These are phyloP conservation scores for Trichosanthes truncata DNA, from an alignment of 306 rosid genomes.

Conservation along the genomic window DNA sequence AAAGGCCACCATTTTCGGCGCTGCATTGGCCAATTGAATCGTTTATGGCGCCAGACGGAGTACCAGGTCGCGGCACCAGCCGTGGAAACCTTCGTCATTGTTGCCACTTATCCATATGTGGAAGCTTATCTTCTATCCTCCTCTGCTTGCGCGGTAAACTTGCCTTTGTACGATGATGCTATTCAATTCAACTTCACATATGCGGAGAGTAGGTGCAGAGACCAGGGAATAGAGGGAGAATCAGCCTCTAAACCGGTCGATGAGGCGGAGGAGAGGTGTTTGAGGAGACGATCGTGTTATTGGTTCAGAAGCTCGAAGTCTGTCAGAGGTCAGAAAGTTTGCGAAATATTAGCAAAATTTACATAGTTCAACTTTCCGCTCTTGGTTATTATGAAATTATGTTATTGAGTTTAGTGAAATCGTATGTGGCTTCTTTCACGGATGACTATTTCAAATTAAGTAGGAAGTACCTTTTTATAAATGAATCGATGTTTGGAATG, in stretches of 20 bases:
- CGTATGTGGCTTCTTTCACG: not conserved
- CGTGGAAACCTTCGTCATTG: not conserved
- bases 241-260: conserved; percentile 42
- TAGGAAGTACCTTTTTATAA: not conserved
- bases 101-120: not conserved
- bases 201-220: conserved; percentile 43
- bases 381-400: not conserved
- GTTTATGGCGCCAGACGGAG: not conserved
- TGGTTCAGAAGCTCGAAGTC: not conserved
- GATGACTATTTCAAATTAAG: not conserved
- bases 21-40: not conserved
- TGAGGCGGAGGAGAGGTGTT: conserved; percentile 50
- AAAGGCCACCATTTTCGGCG: not conserved
- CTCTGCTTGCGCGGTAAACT: not conserved
- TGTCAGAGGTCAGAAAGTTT: not conserved
- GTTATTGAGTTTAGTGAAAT: not conserved
- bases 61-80: not conserved
- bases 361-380: not conserved
- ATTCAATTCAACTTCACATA: not conserved
- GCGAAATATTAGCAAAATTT: not conserved
- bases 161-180: not conserved
- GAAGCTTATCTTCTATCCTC: not conserved
- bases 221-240: conserved; percentile 50
- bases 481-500: not conserved
- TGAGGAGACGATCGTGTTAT: conserved; percentile 21